Evolutionary conservation across 225 moss, liverwort and hornwort species (phyloP), one percentile per base, ranked within the genome.

Genomic region (Anthoceros angustus): DNA sequence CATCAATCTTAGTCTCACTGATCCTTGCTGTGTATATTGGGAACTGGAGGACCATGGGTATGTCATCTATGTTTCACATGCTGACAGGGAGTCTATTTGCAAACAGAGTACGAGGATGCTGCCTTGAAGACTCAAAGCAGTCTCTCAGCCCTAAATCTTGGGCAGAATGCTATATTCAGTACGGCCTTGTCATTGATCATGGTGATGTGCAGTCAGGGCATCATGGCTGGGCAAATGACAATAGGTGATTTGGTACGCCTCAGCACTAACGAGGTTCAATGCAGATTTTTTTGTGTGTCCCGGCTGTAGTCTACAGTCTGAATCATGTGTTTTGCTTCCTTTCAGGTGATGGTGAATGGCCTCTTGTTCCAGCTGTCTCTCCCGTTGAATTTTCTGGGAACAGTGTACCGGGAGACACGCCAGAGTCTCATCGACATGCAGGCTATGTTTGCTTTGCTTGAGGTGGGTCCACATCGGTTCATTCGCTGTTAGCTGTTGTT

Each of bases 351-450:
- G 98, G 98, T 98, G 71, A 98, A 98, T 74, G 98, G 98, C 68
- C 74, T 98, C 68, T 87, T 98, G 55, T 98, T 98, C 69, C 98
- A 98, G 77, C 76, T 98, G 73, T 98, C 98, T 43, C 75, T 98
- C 62, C 98, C 98, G 40, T 70, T 98, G 73, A 98, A 98, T 79
- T 98, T 98, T 75, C 75, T 98, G 71, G 98, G 98, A 42, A 98
- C 98, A 67, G 98, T 98, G 25, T 98, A 98, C 71, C 82, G 98
- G 67, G 98, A 98, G 75, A 98, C 98, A 32, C 76, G 87, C 62
- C 98, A 98, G 79, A 98, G 98, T 71, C 79, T 98, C 63, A 89
- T 98, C 69, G 98, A 98, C 70, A 98, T 98, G 98, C 92, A 98
- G 64, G 86, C 92, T 10, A 98, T 98, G 98, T 98, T 98, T 71